These are phyloP conservation scores for Biscogniauxia sp. DNA, from an alignment of 2,329 filamentous ascomycete species.

Conservation along the genomic window DNA sequence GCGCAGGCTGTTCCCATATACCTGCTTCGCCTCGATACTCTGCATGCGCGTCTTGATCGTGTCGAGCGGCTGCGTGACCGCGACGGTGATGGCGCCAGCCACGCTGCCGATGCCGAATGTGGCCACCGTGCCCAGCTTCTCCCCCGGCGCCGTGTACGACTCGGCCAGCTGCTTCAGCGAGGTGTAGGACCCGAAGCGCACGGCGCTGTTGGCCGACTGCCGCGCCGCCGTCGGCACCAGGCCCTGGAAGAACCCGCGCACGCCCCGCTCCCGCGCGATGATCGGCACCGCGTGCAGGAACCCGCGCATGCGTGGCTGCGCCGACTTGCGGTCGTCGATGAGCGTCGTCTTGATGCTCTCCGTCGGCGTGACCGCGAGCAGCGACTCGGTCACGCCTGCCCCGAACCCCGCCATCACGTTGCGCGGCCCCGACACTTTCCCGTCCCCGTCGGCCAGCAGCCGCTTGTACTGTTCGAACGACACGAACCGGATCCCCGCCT, in stretches of 20 bases:
- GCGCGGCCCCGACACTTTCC: conserved; percentile 83
- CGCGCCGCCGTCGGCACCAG: conserved; percentile 92
- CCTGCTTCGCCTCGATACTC: conserved; percentile 76
- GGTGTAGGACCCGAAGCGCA: conserved; percentile 87
- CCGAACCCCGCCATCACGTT: conserved; percentile 94
- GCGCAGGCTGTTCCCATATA: conserved; percentile 84
- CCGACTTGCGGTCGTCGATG: conserved; percentile 91
- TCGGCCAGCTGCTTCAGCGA: conserved; percentile 87
- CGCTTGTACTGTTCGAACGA: conserved; percentile 94
- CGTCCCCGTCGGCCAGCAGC: conserved; percentile 76
- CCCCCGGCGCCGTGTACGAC: conserved; percentile 87
- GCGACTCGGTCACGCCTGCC: conserved; percentile 88
- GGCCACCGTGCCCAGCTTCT: conserved; percentile 83
- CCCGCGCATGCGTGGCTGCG: conserved; percentile 82
- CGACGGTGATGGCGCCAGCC: conserved; percentile 89
- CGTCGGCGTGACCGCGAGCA: conserved; percentile 92
- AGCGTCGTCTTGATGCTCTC: conserved; percentile 98
- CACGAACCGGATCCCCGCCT: conserved; percentile 93
- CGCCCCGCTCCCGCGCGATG: conserved; percentile 82
- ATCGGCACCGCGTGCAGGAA: conserved; percentile 88
- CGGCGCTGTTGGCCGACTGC: conserved; percentile 91
- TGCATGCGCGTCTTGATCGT: conserved; percentile 99
- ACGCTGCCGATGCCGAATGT: conserved; percentile 90
- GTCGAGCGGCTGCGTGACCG: conserved; percentile 72
- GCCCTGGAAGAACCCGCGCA: conserved; percentile 94